Evolutionary conservation across 768 basidiomycete species (phyloP), one percentile per base, ranked within the genome.

Genomic region (Kwoniella newhampshirensis): DNA sequence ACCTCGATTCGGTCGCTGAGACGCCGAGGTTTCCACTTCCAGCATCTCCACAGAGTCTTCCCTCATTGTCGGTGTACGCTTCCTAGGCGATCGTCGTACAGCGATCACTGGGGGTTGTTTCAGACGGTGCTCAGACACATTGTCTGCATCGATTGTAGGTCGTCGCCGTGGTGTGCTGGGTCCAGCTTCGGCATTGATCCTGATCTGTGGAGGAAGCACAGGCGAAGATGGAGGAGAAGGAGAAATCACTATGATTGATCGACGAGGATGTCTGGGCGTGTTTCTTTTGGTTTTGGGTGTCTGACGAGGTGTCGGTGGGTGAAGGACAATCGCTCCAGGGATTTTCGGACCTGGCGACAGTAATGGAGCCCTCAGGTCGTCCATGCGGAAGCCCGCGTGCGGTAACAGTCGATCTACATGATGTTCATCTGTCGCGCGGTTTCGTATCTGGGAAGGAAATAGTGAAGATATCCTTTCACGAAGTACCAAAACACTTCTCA

Each of bases 191-290:
- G 28, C 13, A 8, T 49, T 21, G 15, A 50, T 43, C 7, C 28
- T 30, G 4, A 32, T 23, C n/a, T 36, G 23, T 7, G 32, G 9
- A 5, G 32, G 42, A 1, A 26, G 23, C 9, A 46, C 45, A 37
- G 58, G 44, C 8, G 41, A 54, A 7, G 56, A 60, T 13, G 51
- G 59, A 17, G 51, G 46, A 20, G 51, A 54, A 28, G 46, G 55
- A 18, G 47, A 23, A 12, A 57, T 17, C 1, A 50, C 41, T 23
- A 42, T 51, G 15, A 44, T 45, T 21, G 47, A 39, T 1, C 18
- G 37, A 9, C 46, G 52, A 23, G 49, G 56, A 26, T 18, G n/a
- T 26, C 51, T 15, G 23, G 47, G 50, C 8, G 46, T 32, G 30
- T 45, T 51, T 9, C 43, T 45, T 46, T 48, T 35, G 18, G 39